A percentile compares a stretch with the other conserved stretches of the same genome.
phyloP scores from a whole-genome alignment of 306 rosid genomes.

The Inga leiocalycina region DNA sequence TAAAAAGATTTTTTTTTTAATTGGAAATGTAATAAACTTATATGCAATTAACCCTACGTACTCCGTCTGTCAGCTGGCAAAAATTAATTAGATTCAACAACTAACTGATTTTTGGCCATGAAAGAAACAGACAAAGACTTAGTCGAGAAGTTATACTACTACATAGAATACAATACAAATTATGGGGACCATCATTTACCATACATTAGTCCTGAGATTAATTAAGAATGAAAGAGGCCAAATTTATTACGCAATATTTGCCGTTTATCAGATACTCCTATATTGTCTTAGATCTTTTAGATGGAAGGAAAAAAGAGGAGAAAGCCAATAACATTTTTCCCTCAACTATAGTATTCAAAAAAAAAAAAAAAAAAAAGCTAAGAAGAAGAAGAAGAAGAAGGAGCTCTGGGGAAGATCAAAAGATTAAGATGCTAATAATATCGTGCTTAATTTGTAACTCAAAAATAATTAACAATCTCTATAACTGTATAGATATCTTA shows the following conservation, averaged over 20 bases:
- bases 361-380: too few relatives aligned
- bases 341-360: too few relatives aligned
- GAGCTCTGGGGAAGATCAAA: too few relatives aligned
- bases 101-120: neutral
- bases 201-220: neutral
- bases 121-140: neutral
- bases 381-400: too few relatives aligned
- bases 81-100: neutral
- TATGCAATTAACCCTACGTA: neutral
- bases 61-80: neutral
- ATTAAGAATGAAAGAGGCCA: neutral
- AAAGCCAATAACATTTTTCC: too few relatives aligned
- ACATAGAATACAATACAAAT: neutral
- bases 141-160: neutral
- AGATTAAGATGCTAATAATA: too few relatives aligned
- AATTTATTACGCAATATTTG: too few relatives aligned
- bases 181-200: neutral
- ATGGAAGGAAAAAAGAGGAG: too few relatives aligned
- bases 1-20: neutral
- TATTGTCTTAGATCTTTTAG: too few relatives aligned
- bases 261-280: too few relatives aligned
- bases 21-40: too few relatives aligned
- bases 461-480: neutral
- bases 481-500: neutral
- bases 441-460: neutral